Evolutionary conservation across 1,284 basidiomycete genomes (phyloP), one percentile per base, ranked within the genome.

Genomic region (Xanthoconium separans): DNA sequence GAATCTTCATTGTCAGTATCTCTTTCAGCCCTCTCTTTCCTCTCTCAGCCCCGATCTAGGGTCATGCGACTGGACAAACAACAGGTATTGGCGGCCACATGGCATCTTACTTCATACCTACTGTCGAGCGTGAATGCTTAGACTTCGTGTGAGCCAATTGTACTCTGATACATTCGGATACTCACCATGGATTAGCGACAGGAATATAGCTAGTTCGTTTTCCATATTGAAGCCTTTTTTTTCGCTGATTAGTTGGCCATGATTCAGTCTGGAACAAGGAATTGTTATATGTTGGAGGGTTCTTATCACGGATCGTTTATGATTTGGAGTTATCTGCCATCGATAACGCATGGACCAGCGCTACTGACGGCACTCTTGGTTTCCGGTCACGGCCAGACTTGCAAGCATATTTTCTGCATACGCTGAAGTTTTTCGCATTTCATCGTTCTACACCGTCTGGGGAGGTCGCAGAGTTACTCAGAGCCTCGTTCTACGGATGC

Each of bases 61-160:
- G 48, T 34, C 50, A 51, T 6, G 29, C 50, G 5, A 51, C 50
- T 11, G 27, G 81, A 24, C 95, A 99, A 73, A 96, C 93, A 5
- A 97, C 94, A 2, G 93, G 95, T 45, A 84, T 27, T 27, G 27
- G 27, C 1, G 27, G 27, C 7, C 27, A 27, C 7, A 27, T 27
- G 27, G 27, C 27, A 4, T 50, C 54, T 3, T 80, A 94, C 8
- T 98, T 98, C 69, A 96, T 98, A 57, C 94, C 94, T 2, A 99
- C 95, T 0, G 95, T 99, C 4, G 95, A 98, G 72, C 83, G 96
- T 58, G 96, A 98, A 73, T 93, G 91, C 0, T 88, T 98, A 57
- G 95, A 97, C 71, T 74, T 94, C 11, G 87, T 45, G 54, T 56
- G 33, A 41, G 54, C 11, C n/a, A n/a, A 10, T 9, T 37, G 15